These are phyloP conservation scores for Voacanga thouarsii DNA, from an alignment of 257 asterid genomes.

Conservation along the genomic window DNA sequence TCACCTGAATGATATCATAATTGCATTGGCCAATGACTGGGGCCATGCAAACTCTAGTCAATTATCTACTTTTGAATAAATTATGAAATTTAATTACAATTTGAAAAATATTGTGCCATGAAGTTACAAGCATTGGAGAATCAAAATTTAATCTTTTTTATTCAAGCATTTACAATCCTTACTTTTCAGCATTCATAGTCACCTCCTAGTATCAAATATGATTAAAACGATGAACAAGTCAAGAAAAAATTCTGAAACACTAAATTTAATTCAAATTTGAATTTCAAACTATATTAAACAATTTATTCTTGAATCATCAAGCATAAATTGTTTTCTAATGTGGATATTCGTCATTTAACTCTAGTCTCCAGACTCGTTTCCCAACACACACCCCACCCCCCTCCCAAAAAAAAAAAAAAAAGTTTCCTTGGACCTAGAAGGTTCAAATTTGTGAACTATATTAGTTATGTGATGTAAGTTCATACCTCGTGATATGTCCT, in stretches of 20 bases:
- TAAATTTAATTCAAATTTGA: background rate
- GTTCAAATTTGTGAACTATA: background rate
- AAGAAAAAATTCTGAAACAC: background rate
- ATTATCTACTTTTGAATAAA: background rate
- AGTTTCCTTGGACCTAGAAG: no score
- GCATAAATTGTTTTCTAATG: background rate
- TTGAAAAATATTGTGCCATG: background rate
- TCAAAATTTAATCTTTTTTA: background rate
- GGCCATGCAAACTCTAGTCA: background rate
- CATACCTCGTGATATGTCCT: constrained; percentile 94
- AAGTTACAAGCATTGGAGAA: background rate
- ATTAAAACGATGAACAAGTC: background rate
- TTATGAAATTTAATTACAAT: background rate
- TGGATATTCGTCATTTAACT: background rate
- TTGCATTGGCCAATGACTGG: background rate
- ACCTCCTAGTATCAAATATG: background rate
- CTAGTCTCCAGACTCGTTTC: background rate
- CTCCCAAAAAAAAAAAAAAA: no score
- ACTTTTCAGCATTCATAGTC: background rate
- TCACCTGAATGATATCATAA: constrained; percentile 2
- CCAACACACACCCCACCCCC: no score
- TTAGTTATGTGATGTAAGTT: background rate
- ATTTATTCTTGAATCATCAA: background rate
- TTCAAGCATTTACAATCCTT: background rate
- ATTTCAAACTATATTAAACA: background rate